Evolutionary conservation across 768 basidiomycete genomes (phyloP).

Genomic region (Agrocybe pediades): DNA sequence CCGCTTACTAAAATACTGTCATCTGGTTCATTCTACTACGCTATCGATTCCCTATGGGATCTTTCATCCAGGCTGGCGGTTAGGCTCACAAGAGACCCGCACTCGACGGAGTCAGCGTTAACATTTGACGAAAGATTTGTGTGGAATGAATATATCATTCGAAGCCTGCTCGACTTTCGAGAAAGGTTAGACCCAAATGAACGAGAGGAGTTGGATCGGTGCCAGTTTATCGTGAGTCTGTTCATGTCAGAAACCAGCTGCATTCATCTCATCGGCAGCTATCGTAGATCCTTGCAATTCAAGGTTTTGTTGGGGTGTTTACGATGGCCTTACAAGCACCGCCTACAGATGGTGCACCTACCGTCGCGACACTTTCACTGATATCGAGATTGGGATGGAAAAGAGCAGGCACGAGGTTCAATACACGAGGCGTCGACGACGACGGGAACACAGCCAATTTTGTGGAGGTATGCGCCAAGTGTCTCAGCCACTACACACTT

Average conservation of each 20-base stretch:
- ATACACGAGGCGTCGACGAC: constrained; percentile 94
- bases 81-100: constrained; percentile 57
- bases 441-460: constrained; percentile 95
- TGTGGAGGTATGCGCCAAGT: constrained; percentile 69
- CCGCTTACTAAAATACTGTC: constrained; percentile 90
- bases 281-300: constrained; percentile 80
- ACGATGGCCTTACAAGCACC: constrained; percentile 77
- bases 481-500: constrained; percentile 7
- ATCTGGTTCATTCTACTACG: constrained; percentile 92
- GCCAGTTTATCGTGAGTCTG: constrained; percentile 78
- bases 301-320: constrained; percentile 89
- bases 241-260: constrained; percentile 11
- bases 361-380: constrained; percentile 73
- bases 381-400: constrained; percentile 93
- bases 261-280: constrained; percentile 9
- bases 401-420: constrained; percentile 95
- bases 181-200: constrained; percentile 72
- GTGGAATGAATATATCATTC: constrained; percentile 93
- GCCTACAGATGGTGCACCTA: constrained; percentile 72
- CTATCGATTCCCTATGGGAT: constrained; percentile 84
- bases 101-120: constrained; percentile 45
- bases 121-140: constrained; percentile 87
- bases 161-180: constrained; percentile 87
- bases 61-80: constrained; percentile 80
- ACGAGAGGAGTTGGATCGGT: constrained; percentile 73